These are phyloP conservation scores for Gentiana macrophylla DNA, from an alignment of 257 asterid species.

Conservation along the genomic window DNA sequence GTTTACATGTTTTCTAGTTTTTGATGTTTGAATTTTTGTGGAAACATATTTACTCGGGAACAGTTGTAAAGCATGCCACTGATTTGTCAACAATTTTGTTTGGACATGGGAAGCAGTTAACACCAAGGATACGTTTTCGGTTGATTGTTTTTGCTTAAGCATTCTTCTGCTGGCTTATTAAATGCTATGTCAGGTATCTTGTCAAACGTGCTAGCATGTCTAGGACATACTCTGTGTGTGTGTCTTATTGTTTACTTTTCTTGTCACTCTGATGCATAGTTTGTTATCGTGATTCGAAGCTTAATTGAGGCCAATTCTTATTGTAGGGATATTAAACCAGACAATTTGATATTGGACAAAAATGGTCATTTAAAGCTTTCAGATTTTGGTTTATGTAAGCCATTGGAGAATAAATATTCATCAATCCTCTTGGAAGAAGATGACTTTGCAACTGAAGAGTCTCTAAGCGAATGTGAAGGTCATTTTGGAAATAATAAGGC, in stretches of 20 bases:
- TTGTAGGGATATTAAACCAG: constrained; percentile 92
- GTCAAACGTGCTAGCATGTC: neutral
- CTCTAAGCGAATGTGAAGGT: constrained; percentile 40
- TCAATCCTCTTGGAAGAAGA: constrained; percentile 74
- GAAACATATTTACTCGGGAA: too few species aligned
- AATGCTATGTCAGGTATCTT: neutral
- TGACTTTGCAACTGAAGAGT: constrained; percentile 43
- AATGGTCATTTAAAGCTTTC: constrained; percentile 93
- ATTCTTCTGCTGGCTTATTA: neutral
- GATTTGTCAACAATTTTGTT: too few species aligned
- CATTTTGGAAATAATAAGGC: constrained; percentile 28
- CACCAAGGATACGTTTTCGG: too few species aligned
- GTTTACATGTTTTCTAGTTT: too few species aligned
- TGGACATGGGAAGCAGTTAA: too few species aligned
- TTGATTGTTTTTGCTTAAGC: too few species aligned
- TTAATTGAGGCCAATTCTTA: constrained; percentile 11
- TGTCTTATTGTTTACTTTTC: neutral
- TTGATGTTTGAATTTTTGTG: too few species aligned
- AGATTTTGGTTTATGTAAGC: constrained; percentile 70
- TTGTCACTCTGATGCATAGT: neutral
- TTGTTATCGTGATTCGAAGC: constrained; percentile 17
- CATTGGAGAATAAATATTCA: constrained; percentile 62
- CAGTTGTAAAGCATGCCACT: too few species aligned
- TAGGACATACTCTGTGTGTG: neutral
- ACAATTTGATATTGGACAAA: constrained; percentile 82